A percentile compares a stretch with the other conserved stretches of the same genome.
These are phyloP conservation scores for Trapa bicornis DNA, from an alignment of 345 rosid genomes.

Conservation along the genomic window DNA sequence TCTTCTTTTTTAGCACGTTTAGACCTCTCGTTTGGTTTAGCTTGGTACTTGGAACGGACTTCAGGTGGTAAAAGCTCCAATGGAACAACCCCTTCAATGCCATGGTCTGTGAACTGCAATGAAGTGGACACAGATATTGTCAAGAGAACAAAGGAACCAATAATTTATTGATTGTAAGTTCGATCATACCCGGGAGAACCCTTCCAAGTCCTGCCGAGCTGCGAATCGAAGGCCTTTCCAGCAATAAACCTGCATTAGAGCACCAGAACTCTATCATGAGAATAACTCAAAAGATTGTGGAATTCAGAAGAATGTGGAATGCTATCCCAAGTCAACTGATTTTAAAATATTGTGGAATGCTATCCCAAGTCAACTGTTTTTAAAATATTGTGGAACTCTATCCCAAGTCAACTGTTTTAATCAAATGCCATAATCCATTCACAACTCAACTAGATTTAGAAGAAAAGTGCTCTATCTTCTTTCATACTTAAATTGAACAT, in stretches of 20 bases:
- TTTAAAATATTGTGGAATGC: too few relatives aligned
- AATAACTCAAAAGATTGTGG: not conserved
- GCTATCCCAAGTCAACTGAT: too few relatives aligned
- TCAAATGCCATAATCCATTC: not conserved
- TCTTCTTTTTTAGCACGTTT: slow-evolving; percentile 92
- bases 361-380: too few relatives aligned
- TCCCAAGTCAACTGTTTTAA: not conserved
- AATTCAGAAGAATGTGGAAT: too few relatives aligned
- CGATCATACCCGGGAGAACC: slow-evolving; percentile 70
- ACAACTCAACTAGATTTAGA: not conserved
- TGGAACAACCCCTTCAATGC: slow-evolving; percentile 96
- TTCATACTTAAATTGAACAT: not conserved
- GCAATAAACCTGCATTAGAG: slow-evolving; percentile 66
- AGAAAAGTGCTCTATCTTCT: not conserved
- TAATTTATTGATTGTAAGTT: not conserved
- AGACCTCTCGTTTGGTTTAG: slow-evolving; percentile 71
- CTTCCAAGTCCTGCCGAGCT: slow-evolving; percentile 95
- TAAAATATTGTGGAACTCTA: too few relatives aligned
- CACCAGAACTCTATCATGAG: not conserved
- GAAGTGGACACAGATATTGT: not conserved
- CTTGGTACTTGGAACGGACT: slow-evolving; percentile 72
- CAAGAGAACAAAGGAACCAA: not conserved
- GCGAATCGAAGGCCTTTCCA: slow-evolving; percentile 95
- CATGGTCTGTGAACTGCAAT: slow-evolving; percentile 83
- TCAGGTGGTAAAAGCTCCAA: slow-evolving; percentile 68